A percentile compares a stretch with the other conserved stretches of the same genome.
Conservation (phyloP, 179 eudicot genomes). For the Vitellaria paradoxa region DNA sequence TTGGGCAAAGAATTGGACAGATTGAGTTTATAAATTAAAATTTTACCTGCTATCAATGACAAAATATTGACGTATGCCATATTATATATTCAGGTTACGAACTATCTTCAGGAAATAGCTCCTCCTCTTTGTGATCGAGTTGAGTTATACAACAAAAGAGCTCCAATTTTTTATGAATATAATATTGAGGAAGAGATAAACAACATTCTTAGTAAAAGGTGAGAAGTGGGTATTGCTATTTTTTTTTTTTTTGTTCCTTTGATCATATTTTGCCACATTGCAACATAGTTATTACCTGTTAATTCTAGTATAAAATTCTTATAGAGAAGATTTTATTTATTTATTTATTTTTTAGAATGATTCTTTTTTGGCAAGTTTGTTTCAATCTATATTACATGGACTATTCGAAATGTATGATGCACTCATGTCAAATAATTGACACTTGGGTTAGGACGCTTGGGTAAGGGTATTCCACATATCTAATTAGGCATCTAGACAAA, state of each 20-base stretch:
- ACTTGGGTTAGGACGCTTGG: no score
- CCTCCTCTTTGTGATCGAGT: constrained; percentile 87
- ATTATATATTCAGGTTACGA: constrained; percentile 63
- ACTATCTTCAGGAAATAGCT: constrained; percentile 85
- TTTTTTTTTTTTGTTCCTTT: background rate
- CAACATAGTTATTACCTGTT: no score
- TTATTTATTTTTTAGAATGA: no score
- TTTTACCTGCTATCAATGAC: background rate
- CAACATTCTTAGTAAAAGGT: constrained; percentile 89
- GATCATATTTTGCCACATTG: no score
- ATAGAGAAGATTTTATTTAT: no score
- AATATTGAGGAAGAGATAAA: constrained; percentile 88
- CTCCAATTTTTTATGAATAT: constrained; percentile 85
- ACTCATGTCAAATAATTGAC: no score
- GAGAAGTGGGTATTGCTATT: constrained; percentile 23
- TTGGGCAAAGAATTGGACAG: background rate
- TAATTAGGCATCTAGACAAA: no score
- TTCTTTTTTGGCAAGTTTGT: background rate
- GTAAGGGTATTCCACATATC: no score
- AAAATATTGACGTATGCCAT: constrained; percentile 10
- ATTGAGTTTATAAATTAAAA: background rate
- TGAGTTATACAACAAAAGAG: constrained; percentile 62
- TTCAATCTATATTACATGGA: no score
- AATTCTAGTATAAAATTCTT: no score
- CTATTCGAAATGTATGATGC: no score